phyloP scores from a whole-genome alignment of 371 early-diverging fungal genomes.

The Globomyces sp. region DNA sequence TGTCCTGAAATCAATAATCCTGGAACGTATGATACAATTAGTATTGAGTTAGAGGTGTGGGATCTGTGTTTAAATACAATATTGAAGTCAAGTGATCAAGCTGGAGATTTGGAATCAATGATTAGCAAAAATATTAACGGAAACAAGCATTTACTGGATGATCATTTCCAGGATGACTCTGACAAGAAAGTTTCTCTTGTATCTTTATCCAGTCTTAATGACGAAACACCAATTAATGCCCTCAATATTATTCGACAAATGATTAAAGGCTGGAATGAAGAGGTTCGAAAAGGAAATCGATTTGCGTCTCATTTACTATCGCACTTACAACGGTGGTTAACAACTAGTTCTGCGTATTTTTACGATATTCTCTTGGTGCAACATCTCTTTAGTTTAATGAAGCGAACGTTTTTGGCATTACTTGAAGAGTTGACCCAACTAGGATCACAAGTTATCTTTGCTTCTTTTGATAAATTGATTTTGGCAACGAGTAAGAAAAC shows the following conservation, averaged over 20 bases:
- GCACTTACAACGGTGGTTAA: constrained; percentile 86
- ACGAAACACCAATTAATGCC: constrained; percentile 24
- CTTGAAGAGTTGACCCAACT: constrained; percentile 73
- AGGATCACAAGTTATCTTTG: constrained; percentile 76
- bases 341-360: constrained; percentile 67
- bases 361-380: constrained; percentile 82
- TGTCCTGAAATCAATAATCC: constrained; percentile 72
- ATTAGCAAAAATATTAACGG: not conserved
- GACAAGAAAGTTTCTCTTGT: not conserved
- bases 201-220: constrained; percentile 17
- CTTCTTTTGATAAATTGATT: constrained; percentile 76
- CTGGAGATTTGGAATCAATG: constrained; percentile 27
- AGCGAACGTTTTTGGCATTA: constrained; percentile 79
- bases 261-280: constrained; percentile 66
- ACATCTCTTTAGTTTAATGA: constrained; percentile 82
- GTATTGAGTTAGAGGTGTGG: constrained; percentile 80
- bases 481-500: constrained; percentile 77
- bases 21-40: constrained; percentile 73
- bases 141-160: constrained; percentile 4
- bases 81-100: constrained; percentile 26
- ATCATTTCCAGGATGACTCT: not conserved
- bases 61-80: constrained; percentile 80
- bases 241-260: constrained; percentile 72
- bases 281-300: constrained; percentile 46
- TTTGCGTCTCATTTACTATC: constrained; percentile 75